Percentiles rank a stretch among this genome's conserved stretches.
Evolutionary conservation across 106 monocot species (phyloP).

Genomic region (Narthecium ossifragum): DNA sequence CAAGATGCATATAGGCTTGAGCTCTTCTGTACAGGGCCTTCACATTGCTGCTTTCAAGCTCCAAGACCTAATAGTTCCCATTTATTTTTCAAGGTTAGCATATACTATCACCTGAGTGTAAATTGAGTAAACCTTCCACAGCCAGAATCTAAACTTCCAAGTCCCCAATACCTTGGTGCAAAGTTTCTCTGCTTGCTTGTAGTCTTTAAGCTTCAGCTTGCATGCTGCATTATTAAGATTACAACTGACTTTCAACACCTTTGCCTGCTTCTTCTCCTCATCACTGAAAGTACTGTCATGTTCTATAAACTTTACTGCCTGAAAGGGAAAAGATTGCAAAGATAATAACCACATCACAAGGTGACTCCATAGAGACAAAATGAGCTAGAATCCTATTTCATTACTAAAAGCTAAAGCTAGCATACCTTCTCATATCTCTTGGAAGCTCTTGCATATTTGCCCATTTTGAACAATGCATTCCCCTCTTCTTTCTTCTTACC

Average conservation of each 20-base stretch:
- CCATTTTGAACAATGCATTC: slow-evolving; percentile 41
- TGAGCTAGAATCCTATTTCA: too few relatives aligned
- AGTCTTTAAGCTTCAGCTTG: slow-evolving; percentile 48
- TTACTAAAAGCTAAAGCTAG: too few relatives aligned
- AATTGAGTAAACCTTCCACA: not conserved
- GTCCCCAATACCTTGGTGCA: slow-evolving; percentile 32
- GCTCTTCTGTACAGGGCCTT: slow-evolving; percentile 83
- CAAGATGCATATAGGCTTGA: slow-evolving; percentile 59
- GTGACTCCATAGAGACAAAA: too few relatives aligned
- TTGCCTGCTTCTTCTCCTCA: slow-evolving; percentile 49
- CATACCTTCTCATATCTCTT: slow-evolving; percentile 64
- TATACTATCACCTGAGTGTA: too few relatives aligned
- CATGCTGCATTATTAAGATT: slow-evolving; percentile 63
- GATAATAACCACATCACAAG: not conserved
- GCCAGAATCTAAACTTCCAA: not conserved
- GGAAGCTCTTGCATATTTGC: slow-evolving; percentile 53
- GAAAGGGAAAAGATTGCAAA: not conserved
- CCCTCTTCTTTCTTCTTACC: slow-evolving; percentile 58
- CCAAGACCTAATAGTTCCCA: slow-evolving; percentile 42
- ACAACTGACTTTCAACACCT: slow-evolving; percentile 33
- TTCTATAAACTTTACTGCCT: slow-evolving; percentile 47
- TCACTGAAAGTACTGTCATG: slow-evolving; percentile 54
- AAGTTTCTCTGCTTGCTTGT: slow-evolving; percentile 49
- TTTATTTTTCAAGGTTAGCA: too few relatives aligned
- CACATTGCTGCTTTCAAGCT: slow-evolving; percentile 68